These are phyloP conservation scores for Aspergillus jensenii DNA, from an alignment of 2,329 filamentous ascomycete genomes.

Conservation along the genomic window DNA sequence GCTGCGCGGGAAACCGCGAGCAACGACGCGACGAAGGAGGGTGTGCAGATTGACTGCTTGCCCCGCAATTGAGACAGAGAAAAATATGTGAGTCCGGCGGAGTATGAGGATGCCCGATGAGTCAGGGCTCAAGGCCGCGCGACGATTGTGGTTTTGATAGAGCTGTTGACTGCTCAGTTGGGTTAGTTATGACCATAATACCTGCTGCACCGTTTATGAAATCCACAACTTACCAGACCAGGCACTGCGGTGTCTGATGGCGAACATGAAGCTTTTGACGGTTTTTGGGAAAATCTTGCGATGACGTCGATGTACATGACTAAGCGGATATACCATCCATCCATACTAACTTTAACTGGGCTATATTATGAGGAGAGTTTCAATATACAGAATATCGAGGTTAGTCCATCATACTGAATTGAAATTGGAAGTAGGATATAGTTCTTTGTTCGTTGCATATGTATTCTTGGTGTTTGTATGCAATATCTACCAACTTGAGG, in stretches of 20 bases:
- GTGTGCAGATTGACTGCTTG: constrained; percentile 28
- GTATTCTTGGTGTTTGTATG: not conserved
- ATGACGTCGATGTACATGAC: constrained; percentile 21
- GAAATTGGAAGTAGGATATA: too few relatives aligned
- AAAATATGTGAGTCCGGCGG: not conserved
- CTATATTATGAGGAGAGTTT: too few relatives aligned
- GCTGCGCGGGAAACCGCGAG: constrained; percentile 32
- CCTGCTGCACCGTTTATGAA: not conserved
- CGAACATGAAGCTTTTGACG: constrained; percentile 1
- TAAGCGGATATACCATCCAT: constrained; percentile 8
- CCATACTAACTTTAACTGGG: not conserved
- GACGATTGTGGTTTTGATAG: not conserved
- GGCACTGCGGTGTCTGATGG: not conserved
- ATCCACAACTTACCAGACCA: constrained; percentile 2
- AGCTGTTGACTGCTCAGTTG: not conserved
- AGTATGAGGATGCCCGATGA: constrained; percentile 3
- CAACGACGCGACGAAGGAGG: constrained; percentile 23
- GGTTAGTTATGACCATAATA: not conserved
- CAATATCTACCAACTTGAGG: not conserved
- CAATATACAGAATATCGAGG: too few relatives aligned
- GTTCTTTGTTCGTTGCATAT: too few relatives aligned
- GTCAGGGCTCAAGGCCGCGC: not conserved
- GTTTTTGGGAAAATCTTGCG: constrained; percentile 15
- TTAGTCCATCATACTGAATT: too few relatives aligned
- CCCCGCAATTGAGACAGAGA: not conserved